Evolutionary conservation across 345 rosid species (phyloP).

Genomic region (Sonneratia caseolaris): DNA sequence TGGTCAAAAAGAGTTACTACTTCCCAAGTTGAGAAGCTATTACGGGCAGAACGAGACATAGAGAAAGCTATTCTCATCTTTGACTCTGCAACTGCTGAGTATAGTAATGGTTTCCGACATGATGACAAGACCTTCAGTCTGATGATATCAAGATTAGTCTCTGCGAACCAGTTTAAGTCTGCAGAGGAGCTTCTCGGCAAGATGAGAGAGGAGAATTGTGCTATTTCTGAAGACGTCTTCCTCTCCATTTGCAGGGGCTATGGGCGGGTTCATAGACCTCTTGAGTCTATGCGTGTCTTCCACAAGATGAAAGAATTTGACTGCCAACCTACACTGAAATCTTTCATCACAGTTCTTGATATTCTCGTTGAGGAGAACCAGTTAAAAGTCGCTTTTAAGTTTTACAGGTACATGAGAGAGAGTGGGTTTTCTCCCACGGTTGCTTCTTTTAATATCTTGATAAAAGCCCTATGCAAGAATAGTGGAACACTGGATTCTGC

Average conservation of each 20-base stretch:
- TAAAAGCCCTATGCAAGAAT: conserved; percentile 76
- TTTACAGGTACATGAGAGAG: conserved; percentile 62
- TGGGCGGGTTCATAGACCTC: conserved; percentile 65
- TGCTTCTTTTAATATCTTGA: conserved; percentile 71
- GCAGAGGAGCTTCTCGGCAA: conserved; percentile 63
- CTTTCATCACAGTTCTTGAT: conserved; percentile 47
- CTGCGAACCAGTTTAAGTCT: conserved; percentile 51
- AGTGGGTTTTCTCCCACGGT: conserved; percentile 49
- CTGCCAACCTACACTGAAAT: conserved; percentile 45
- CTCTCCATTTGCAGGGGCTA: conserved; percentile 68
- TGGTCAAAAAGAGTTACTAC: conserved; percentile 57
- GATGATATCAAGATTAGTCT: conserved; percentile 56
- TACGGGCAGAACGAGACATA: conserved; percentile 49
- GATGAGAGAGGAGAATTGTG: conserved; percentile 59
- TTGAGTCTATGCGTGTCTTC: conserved; percentile 62
- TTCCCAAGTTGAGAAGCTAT: conserved; percentile 50
- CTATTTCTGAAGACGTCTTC: conserved; percentile 44
- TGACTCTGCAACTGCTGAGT: conserved; percentile 69
- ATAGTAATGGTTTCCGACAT: conserved; percentile 50
- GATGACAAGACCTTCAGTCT: conserved; percentile 43
- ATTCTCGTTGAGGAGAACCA: conserved; percentile 80
- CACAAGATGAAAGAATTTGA: conserved; percentile 55
- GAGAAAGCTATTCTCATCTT: conserved; percentile 49
- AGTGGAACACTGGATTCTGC: conserved; percentile 56
- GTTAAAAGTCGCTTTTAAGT: conserved; percentile 46